These are phyloP conservation scores for Apiotrichum mycotoxinovorans DNA, from an alignment of 1,284 basidiomycete genomes.

Conservation along the genomic window DNA sequence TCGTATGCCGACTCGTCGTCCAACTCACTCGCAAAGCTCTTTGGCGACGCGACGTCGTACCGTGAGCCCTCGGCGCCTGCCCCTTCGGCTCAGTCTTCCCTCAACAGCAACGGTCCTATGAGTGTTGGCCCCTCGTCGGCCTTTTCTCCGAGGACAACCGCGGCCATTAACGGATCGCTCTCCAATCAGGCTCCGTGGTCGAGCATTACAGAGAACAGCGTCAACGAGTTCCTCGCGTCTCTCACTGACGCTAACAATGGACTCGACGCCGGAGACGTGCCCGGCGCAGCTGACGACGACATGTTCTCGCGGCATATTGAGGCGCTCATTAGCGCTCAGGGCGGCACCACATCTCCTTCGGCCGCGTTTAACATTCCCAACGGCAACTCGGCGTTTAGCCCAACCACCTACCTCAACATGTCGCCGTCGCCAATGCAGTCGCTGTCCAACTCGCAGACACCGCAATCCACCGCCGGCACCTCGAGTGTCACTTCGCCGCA, in stretches of 20 bases:
- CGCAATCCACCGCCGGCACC: slow-evolving; percentile 19
- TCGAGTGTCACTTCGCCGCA: slow-evolving; percentile 20
- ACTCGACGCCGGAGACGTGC: slow-evolving; percentile 7
- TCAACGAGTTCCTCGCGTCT: slow-evolving; percentile 43
- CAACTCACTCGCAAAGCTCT: slow-evolving; percentile 18
- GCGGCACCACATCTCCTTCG: slow-evolving; percentile 23
- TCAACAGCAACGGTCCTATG: neutral
- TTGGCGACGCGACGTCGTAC: slow-evolving; percentile 23
- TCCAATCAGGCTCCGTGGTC: slow-evolving; percentile 23
- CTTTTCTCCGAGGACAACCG: neutral
- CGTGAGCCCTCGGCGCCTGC: slow-evolving; percentile 8
- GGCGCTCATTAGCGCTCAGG: slow-evolving; percentile 26
- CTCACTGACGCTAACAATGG: slow-evolving; percentile 21
- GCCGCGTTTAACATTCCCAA: slow-evolving; percentile 24
- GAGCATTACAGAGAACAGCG: slow-evolving; percentile 30
- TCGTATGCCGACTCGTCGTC: slow-evolving; percentile 32
- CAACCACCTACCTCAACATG: slow-evolving; percentile 47
- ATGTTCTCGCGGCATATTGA: slow-evolving; percentile 37
- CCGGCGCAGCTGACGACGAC: slow-evolving; percentile 28
- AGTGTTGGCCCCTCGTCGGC: neutral
- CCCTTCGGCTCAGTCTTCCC: neutral
- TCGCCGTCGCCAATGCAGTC: slow-evolving; percentile 41
- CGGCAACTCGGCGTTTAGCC: slow-evolving; percentile 35
- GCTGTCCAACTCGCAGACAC: slow-evolving; percentile 27
- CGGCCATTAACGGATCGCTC: neutral